phyloP scores from a whole-genome alignment of 306 rosid genomes.

The Malus sieversii region DNA sequence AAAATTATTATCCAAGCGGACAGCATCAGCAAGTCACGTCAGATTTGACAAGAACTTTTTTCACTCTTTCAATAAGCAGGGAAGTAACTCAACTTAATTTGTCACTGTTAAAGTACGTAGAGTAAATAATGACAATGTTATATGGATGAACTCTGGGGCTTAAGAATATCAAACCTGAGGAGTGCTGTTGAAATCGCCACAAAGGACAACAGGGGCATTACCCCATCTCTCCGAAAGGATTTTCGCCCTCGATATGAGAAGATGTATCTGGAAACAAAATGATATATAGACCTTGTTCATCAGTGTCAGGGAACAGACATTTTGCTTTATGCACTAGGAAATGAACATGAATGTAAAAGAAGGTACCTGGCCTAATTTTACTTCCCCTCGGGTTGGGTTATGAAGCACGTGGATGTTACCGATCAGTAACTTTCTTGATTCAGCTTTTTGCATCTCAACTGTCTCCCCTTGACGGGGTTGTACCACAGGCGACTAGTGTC shows the following conservation, averaged over 20 bases:
- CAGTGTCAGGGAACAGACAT: no score
- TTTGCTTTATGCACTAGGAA: neutral
- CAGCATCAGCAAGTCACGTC: slow-evolving; percentile 44
- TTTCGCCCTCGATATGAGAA: slow-evolving; percentile 52
- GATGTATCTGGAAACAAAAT: slow-evolving; percentile 24
- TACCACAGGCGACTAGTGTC: no score
- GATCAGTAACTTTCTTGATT: slow-evolving; percentile 58
- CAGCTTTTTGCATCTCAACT: slow-evolving; percentile 49
- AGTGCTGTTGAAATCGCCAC: slow-evolving; percentile 81
- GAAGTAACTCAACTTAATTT: slow-evolving; percentile 1
- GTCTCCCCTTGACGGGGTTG: no score
- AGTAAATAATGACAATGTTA: neutral
- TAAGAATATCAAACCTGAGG: slow-evolving; percentile 57
- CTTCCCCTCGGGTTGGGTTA: slow-evolving; percentile 78
- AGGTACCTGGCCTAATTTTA: slow-evolving; percentile 85
- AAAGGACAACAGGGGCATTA: slow-evolving; percentile 64
- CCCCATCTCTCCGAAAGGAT: slow-evolving; percentile 64
- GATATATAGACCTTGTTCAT: no score
- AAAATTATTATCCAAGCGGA: slow-evolving; percentile 8
- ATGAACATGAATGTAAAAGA: neutral
- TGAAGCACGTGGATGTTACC: slow-evolving; percentile 87
- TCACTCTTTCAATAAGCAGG: slow-evolving; percentile 62
- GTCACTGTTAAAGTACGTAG: neutral
- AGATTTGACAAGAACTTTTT: slow-evolving; percentile 73
- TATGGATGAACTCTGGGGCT: neutral